Percentiles rank a stretch among this genome's conserved stretches.
These are phyloP conservation scores for Flueggea neowawraea DNA, from an alignment of 441 rosid genomes.

Conservation along the genomic window DNA sequence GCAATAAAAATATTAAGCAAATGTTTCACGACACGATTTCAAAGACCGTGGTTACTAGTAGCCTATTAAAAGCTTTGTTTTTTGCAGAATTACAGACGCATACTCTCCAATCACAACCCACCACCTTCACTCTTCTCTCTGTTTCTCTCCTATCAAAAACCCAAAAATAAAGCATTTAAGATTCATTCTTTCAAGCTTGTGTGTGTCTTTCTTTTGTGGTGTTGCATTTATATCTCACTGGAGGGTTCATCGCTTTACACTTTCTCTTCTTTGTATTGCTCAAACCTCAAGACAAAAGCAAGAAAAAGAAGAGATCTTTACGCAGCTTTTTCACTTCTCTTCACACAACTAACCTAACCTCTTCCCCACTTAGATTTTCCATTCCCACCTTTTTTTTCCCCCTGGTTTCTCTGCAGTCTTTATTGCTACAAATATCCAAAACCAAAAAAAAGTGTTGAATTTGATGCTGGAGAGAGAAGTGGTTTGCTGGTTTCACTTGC, in stretches of 20 bases:
- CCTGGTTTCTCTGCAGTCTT: too few relatives aligned
- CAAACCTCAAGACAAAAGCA: conserved; percentile 1
- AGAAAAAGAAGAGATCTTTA: conserved; percentile 28
- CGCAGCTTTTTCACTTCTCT: conserved; percentile 15
- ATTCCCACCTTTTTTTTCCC: too few relatives aligned
- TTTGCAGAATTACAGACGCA: conserved; percentile 43
- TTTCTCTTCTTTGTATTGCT: conserved; percentile 7
- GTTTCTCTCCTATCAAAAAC: too few relatives aligned
- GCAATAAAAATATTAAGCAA: too few relatives aligned
- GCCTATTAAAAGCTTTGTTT: not conserved
- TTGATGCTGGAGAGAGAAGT: too few relatives aligned
- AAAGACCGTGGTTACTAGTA: too few relatives aligned
- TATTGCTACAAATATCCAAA: too few relatives aligned
- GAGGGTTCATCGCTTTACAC: conserved; percentile 7
- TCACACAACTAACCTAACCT: conserved; percentile 4
- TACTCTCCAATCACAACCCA: conserved; percentile 46
- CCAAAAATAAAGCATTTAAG: too few relatives aligned
- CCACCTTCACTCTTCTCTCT: conserved; percentile 29
- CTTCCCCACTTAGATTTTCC: conserved; percentile 2
- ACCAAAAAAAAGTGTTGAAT: not conserved
- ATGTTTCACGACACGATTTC: too few relatives aligned
- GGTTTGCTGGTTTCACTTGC: not conserved
- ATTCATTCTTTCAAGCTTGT: conserved; percentile 33
- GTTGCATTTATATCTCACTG: conserved; percentile 1
- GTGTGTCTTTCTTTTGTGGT: conserved; percentile 15